Base-by-base conservation (phyloP, 306 rosid genomes). In the Trifolium subterraneum region DNA sequence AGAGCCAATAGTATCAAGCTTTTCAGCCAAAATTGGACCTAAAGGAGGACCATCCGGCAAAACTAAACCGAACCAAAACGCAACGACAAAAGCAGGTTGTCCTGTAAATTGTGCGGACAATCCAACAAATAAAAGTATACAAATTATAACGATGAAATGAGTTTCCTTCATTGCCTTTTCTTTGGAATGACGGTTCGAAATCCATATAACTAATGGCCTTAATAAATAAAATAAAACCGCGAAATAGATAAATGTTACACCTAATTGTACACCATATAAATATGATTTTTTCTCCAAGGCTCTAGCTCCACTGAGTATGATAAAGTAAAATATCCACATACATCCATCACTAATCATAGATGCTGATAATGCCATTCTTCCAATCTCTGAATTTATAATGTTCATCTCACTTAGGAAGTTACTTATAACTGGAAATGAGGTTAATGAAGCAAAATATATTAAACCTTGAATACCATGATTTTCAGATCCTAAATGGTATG, bases 11-110 rank as follows among this genome's bases (percentile, higher is more conserved):
- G 7, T 5, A 45, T 73, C 83, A 73, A 79, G 79, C 12, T 10
- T 79, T 27, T 79, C 71, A 0, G 75, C 25, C 2, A 79, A 10
- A 36, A 38, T 33, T 23, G 83, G 67, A 67, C 83, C 83, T 67
- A 79, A 58, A 45, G 79, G 83, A 0, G 83, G 83, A 67, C 79
- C 75, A 25, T 73, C 79, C 0, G 83, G 83, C 7, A 79, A 73
- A 23, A 73, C 1, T 29, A 73, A 51, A 0, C 83, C 83, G 15
- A 79, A 79, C 55, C 44, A 35, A 67, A 79, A 79, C 0, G 83
- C 55, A 4, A 33, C 50, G 13, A 67, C 9, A 18, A 67, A 79
- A 45, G 65, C 7, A 73, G 83, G 75, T 59, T 47, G 71, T 1
- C 83, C 83, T 18, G 10, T 0, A 13, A 59, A 0, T 47, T 54